Evolutionary conservation across 192 early-diverging fungal genomes (phyloP).

Genomic region (Fimicolochytrium jonesii): DNA sequence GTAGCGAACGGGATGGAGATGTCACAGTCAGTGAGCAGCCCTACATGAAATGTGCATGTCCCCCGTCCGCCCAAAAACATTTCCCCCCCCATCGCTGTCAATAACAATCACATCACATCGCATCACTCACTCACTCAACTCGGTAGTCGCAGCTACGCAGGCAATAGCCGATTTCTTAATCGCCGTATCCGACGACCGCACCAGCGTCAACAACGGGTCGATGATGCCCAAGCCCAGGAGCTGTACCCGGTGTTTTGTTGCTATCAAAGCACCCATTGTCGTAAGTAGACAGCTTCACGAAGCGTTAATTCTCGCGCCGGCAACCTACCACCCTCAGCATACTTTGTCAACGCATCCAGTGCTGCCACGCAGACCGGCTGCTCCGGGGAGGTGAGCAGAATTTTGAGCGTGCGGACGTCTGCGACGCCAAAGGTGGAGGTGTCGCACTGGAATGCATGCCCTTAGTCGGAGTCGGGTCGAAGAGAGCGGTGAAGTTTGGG

Average conservation of each 20-base stretch:
- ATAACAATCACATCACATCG: too few species aligned
- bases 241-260: conserved; percentile 39
- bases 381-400: conserved; percentile 47
- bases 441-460: conserved; percentile 41
- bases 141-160: conserved; percentile 46
- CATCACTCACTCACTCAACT: conserved; percentile 33
- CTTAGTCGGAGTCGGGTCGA: too few species aligned
- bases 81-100: too few species aligned
- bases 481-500: too few species aligned
- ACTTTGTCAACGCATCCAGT: conserved; percentile 49
- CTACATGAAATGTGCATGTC: too few species aligned
- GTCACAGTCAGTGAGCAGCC: conserved; percentile 6
- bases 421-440: conserved; percentile 29
- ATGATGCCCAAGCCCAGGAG: conserved; percentile 38
- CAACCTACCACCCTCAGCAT: conserved; percentile 47
- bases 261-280: conserved; percentile 24
- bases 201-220: conserved; percentile 31
- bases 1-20: too few species aligned
- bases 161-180: conserved; percentile 47
- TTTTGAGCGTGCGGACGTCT: conserved; percentile 46
- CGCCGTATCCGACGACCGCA: conserved; percentile 31
- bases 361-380: conserved; percentile 30
- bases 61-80: too few species aligned
- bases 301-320: too few species aligned
- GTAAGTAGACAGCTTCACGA: background rate